A percentile compares a stretch with the other conserved stretches of the same genome.
Evolutionary conservation across 2,329 filamentous ascomycete genomes (phyloP).

Genomic region (Ascochyta clinopodiicola): DNA sequence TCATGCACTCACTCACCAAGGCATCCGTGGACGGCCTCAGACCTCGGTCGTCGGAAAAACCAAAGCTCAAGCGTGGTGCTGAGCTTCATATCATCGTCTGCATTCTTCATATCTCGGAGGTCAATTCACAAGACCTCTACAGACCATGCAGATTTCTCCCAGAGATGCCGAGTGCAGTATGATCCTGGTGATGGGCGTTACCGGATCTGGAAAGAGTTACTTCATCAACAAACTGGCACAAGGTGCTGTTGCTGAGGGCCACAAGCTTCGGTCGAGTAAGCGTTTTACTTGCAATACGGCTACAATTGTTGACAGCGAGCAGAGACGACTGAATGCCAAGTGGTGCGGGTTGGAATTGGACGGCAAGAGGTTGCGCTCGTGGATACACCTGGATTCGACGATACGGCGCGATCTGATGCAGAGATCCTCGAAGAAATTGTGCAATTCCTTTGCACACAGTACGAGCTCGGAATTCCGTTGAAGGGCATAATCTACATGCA

Average conservation of each 20-base stretch:
- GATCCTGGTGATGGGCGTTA: conserved; percentile 41
- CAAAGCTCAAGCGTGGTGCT: too few relatives aligned
- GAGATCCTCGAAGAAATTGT: conserved; percentile 52
- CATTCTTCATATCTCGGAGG: too few relatives aligned
- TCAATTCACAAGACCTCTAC: background rate
- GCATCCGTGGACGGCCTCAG: too few relatives aligned
- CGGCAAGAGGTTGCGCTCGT: conserved; percentile 31
- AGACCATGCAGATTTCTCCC: background rate
- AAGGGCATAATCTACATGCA: conserved; percentile 58
- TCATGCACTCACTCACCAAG: too few relatives aligned
- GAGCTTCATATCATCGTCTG: too few relatives aligned
- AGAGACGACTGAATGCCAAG: conserved; percentile 5
- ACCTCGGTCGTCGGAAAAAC: too few relatives aligned
- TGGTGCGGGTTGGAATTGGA: conserved; percentile 21
- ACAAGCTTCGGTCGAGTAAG: conserved; percentile 1
- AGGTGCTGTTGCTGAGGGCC: conserved; percentile 10
- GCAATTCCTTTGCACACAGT: conserved; percentile 39
- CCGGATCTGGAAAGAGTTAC: conserved; percentile 40
- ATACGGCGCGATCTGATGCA: conserved; percentile 52
- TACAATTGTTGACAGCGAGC: too few relatives aligned
- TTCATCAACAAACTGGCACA: conserved; percentile 37
- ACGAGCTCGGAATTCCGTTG: conserved; percentile 46
- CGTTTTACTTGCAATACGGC: background rate
- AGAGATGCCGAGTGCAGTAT: conserved; percentile 15
- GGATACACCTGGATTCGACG: conserved; percentile 59